Base-by-base conservation (phyloP, 352 stramenopile genomes). In the Phytophthora pinifolia region DNA sequence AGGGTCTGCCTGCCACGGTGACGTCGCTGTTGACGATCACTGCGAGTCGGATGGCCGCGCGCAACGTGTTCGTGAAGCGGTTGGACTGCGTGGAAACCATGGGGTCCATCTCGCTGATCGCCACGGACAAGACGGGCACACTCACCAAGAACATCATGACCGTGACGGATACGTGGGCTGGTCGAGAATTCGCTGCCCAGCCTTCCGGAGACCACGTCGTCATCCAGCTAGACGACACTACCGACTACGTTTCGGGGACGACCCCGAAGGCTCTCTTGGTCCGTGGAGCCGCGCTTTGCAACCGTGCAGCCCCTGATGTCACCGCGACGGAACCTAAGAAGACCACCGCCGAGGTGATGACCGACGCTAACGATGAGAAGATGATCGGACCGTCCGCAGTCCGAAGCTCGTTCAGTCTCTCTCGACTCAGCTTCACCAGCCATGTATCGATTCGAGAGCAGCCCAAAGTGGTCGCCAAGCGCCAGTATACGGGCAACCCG, bases 111-210 rank as follows among this genome's bases (percentile, higher is more conserved):
- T 77, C 73, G 37, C 73, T 97, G 17, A 78, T 98, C 14, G 97
- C 89, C 25, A 96, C 86, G 0, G 94, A 98, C 70, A 98, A 97
- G 70, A 98, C 91, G 2, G 89, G 88, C 18, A 98, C 91, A 37
- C 77, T 97, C 6, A 98, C 93, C 4, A 80, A 77, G 55, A 82
- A 79, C 63, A 67, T 85, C 41, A 79, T 83, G 82, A 74, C 74
- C 12, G 61, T 83, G 25, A 78, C 70, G 2, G 69, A 84, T 41
- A 75, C 59, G 18, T 83, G 70, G 70, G 31, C 54, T 18, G 73
- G 59, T 7, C 34, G 62, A 7, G 58, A 67, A 14, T 79, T 72
- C 46, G 34, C 67, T 0, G 54, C 56, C n/a, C 73, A 83, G 39
- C 60, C 50, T 1, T 62, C 54, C 0, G 47, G 45, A 5, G 64